phyloP scores from a whole-genome alignment of 352 stramenopile genomes.

The Plasmopara halstedii region DNA sequence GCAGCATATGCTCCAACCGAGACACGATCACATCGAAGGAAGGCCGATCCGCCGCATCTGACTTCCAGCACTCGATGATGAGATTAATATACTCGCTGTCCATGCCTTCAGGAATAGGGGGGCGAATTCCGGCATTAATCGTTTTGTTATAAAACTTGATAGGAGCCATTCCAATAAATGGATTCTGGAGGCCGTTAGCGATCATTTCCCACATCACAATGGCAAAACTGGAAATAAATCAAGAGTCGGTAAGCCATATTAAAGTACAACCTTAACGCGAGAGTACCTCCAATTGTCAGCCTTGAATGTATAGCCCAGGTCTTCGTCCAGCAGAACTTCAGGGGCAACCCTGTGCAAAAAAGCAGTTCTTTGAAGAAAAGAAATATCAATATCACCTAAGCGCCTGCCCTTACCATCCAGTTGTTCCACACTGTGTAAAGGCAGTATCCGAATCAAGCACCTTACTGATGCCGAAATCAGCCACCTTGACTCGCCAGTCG shows the following conservation, averaged over 20 bases:
- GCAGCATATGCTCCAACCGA: slow-evolving; percentile 64
- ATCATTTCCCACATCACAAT: slow-evolving; percentile 90
- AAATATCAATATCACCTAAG: not conserved
- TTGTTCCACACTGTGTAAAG: slow-evolving; percentile 84
- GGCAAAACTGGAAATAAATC: slow-evolving; percentile 49
- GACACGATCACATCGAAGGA: slow-evolving; percentile 73
- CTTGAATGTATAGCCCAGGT: slow-evolving; percentile 85
- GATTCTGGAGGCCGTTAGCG: slow-evolving; percentile 67
- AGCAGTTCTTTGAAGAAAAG: not conserved
- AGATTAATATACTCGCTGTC: slow-evolving; percentile 69
- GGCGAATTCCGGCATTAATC: slow-evolving; percentile 65
- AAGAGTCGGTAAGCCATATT: not conserved
- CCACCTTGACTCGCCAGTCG: slow-evolving; percentile 85
- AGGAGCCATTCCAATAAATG: slow-evolving; percentile 84
- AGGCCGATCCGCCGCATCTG: slow-evolving; percentile 58
- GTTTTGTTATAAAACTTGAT: slow-evolving; percentile 90
- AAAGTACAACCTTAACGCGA: not conserved
- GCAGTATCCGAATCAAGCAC: slow-evolving; percentile 78
- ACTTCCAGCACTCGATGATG: slow-evolving; percentile 81
- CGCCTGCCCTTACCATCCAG: slow-evolving; percentile 54
- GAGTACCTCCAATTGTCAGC: slow-evolving; percentile 84
- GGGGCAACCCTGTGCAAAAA: slow-evolving; percentile 58
- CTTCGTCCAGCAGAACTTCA: slow-evolving; percentile 84
- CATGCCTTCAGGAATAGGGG: slow-evolving; percentile 54
- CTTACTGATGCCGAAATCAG: slow-evolving; percentile 87